Base-by-base conservation (phyloP, 2,329 filamentous ascomycete species). In the Paramyrothecium roridum region DNA sequence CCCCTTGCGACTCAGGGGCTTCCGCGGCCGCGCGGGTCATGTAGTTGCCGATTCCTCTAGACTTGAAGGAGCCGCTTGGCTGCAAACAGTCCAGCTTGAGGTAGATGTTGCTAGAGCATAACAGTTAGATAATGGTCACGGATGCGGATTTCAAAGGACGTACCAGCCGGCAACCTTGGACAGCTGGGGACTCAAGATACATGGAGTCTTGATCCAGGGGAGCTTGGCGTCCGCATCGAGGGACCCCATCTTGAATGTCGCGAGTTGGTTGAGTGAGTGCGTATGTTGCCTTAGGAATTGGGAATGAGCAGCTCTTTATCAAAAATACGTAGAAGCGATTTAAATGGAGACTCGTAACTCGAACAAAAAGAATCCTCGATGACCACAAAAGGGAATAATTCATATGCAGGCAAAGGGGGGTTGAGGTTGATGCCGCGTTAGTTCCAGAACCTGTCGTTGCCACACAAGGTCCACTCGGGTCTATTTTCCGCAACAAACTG, bases 41-140 rank as follows among this genome's bases (percentile, higher is more conserved):
- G 67, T 89, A 81, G 70, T 89, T 83, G 51, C 90, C 89, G 58
- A 93, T 84, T 30, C 88, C 90, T 61, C 85, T 82, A 49, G 89
- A 93, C 72, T 96, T 95, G 84, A 96, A 96, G 43, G 89, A 93
- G 59, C 89, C 89, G 21, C 88, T 89, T 4, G 91, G 91, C 67
- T 96, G 91, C 54, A 92, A 82, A 68, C 89, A 90, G 65, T 96
- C 91, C 59, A 95, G 83, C 72, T 96, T 96, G 65, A 96, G 85
- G 71, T 89, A 90, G 70, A 96, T 84, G 75, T 89, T 87, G 76
- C 89, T 81, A 57, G 16, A 20, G 30, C 4, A 21, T 40, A 23
- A 16, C 11, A 43, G 22, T 56, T 53, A 56, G 58, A 46, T 43
- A 6, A 13, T 4, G 37, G n/a, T 43, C 7, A 6, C 6, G 13